Evolutionary conservation across 2,329 filamentous ascomycete genomes (phyloP).

Genomic region (Neobulgaria alba): DNA sequence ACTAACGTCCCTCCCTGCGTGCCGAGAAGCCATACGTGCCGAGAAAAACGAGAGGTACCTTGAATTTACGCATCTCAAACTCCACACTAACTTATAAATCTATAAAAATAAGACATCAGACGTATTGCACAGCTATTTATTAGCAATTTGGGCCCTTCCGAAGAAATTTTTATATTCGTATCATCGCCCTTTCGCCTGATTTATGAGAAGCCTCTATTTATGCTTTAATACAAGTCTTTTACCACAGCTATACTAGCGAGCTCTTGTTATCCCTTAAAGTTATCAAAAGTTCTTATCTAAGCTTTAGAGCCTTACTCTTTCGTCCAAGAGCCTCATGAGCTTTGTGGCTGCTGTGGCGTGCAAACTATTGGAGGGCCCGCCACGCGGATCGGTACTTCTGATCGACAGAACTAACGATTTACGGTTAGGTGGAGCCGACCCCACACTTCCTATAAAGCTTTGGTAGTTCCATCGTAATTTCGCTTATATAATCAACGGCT

Average conservation of each 20-base stretch:
- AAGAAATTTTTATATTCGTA: conserved; percentile 9
- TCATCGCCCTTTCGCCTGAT: conserved; percentile 12
- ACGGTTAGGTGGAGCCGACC: conserved; percentile 3
- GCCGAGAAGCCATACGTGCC: conserved; percentile 12
- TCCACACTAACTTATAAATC: conserved; percentile 7
- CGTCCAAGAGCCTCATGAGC: conserved; percentile 4
- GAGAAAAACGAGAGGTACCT: conserved; percentile 13
- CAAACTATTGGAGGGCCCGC: conserved; percentile 3
- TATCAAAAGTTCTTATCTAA: conserved; percentile 6
- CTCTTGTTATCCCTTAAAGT: conserved; percentile 9
- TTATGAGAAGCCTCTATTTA: conserved; percentile 8
- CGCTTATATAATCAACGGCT: too few species aligned
- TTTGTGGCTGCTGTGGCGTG: conserved; percentile 7
- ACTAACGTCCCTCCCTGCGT: conserved; percentile 10
- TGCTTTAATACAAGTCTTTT: conserved; percentile 5
- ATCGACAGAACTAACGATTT: conserved; percentile 6
- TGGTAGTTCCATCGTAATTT: neutral
- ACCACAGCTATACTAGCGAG: conserved; percentile 7
- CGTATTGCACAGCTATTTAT: conserved; percentile 9
- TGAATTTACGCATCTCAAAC: conserved; percentile 10
- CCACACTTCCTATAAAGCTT: conserved; percentile 5
- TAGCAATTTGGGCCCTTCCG: conserved; percentile 7
- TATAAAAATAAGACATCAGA: conserved; percentile 6
- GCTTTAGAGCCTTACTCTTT: conserved; percentile 4
- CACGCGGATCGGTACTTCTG: conserved; percentile 7